Base-by-base conservation (phyloP, 345 rosid genomes). In the Microthlaspi erraticum region DNA sequence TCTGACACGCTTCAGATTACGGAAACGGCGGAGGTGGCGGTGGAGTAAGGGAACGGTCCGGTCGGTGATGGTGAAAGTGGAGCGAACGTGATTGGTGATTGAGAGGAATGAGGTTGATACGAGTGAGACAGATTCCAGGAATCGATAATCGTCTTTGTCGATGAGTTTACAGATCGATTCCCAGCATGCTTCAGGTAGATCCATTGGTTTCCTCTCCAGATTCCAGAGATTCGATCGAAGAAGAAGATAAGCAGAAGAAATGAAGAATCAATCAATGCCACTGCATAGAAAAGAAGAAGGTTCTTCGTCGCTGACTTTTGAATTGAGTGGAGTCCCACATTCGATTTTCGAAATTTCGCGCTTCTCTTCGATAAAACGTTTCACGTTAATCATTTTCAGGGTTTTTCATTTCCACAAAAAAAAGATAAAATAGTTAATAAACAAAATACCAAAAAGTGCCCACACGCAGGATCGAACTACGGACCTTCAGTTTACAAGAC, bases 401-500 rank as follows among this genome's bases (percentile, higher is more conserved):
- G n/a, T n/a, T n/a, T n/a, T n/a, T n/a, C n/a, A n/a, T n/a, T n/a
- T n/a, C n/a, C n/a, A n/a, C n/a, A n/a, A n/a, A n/a, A n/a, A n/a
- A n/a, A n/a, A n/a, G n/a, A n/a, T n/a, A n/a, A n/a, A n/a, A n/a
- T n/a, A n/a, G n/a, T n/a, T n/a, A n/a, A n/a, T n/a, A n/a, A n/a
- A n/a, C n/a, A n/a, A n/a, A n/a, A n/a, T n/a, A n/a, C n/a, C 29
- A 26, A 65, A 74, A 58, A 39, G 66, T 87, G 97, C 92, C 89
- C 87, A 78, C 84, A 83, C 77, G 88, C 87, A 85, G 83, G 86
- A 85, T 87, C 81, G 89, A 87, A 88, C 91, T 83, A 80, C 89
- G 79, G 84, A 87, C 91, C 91, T 88, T 80, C 88, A 80, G 89
- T 85, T 87, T 87, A 83, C 89, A 83, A 87, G 89, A 86, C 90